phyloP scores from a whole-genome alignment of 169 alveolate species.

The Babesia bovis region DNA sequence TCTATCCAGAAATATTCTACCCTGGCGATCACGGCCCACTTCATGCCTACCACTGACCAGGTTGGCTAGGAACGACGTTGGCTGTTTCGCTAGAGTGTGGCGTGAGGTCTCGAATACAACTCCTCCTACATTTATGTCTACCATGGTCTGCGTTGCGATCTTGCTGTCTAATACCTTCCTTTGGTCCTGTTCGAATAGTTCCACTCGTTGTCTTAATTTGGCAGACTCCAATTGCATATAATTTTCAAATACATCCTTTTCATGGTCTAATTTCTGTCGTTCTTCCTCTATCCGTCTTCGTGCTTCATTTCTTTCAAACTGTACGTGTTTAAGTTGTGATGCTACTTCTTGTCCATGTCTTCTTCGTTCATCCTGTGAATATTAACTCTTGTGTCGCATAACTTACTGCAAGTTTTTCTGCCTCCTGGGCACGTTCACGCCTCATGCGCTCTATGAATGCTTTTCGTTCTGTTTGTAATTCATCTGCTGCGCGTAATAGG shows the following conservation, averaged over 20 bases:
- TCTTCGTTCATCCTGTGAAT: constrained; percentile 76
- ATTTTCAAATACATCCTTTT: constrained; percentile 75
- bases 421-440: constrained; percentile 54
- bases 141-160: constrained; percentile 85
- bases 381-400: constrained; percentile 16
- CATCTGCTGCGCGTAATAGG: constrained; percentile 63
- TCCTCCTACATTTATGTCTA: constrained; percentile 86
- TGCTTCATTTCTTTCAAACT: constrained; percentile 84
- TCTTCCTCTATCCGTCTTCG: constrained; percentile 80
- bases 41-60: constrained; percentile 82
- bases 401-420: constrained; percentile 57
- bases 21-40: constrained; percentile 82
- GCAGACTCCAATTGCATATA: constrained; percentile 75
- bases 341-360: constrained; percentile 78
- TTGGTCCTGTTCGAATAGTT: constrained; percentile 78
- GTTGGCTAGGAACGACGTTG: constrained; percentile 76
- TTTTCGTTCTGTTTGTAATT: constrained; percentile 68
- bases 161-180: constrained; percentile 75
- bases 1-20: constrained; percentile 84
- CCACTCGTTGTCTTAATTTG: constrained; percentile 69
- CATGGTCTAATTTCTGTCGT: constrained; percentile 75
- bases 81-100: constrained; percentile 80
- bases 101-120: constrained; percentile 85
- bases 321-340: constrained; percentile 79
- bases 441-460: constrained; percentile 60